Conservation (phyloP, 2,329 filamentous ascomycete genomes). For the Colletotrichum camelliae region DNA sequence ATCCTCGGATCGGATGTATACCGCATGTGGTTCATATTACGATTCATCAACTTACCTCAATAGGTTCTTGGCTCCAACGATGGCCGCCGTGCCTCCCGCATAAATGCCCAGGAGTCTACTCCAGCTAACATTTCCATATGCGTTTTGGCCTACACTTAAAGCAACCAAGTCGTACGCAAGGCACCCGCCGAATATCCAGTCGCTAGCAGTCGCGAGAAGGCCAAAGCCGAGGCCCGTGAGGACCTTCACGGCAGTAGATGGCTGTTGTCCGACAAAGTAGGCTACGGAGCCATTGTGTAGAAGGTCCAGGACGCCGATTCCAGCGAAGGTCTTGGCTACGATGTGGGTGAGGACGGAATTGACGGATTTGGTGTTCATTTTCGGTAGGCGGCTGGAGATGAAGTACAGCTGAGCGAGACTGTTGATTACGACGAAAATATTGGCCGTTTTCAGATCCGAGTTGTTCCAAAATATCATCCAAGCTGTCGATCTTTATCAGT, state of each 20-base stretch:
- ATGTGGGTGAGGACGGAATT: conserved; percentile 62
- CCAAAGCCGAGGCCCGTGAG: conserved; percentile 60
- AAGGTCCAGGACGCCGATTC: conserved; percentile 64
- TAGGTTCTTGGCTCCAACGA: conserved; percentile 58
- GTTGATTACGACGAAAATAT: conserved; percentile 63
- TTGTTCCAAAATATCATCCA: conserved; percentile 70
- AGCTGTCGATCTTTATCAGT: conserved; percentile 29
- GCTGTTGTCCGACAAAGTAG: conserved; percentile 54
- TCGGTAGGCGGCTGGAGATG: conserved; percentile 50
- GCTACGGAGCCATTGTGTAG: conserved; percentile 63
- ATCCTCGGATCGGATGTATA: background rate
- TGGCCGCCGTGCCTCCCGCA: conserved; percentile 55
- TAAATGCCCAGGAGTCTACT: conserved; percentile 55
- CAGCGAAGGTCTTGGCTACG: conserved; percentile 64
- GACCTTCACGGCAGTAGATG: conserved; percentile 51
- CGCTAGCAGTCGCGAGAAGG: conserved; percentile 50
- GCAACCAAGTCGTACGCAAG: conserved; percentile 64
- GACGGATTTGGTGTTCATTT: conserved; percentile 54
- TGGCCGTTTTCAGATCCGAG: conserved; percentile 52
- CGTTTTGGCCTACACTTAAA: conserved; percentile 57
- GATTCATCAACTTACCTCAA: conserved; percentile 43
- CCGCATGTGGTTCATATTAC: background rate
- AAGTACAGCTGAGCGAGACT: conserved; percentile 60
- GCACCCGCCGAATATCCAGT: conserved; percentile 66
- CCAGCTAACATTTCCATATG: conserved; percentile 49